Evolutionary conservation across 1,139 yeast genomes (phyloP), one percentile per base, ranked within the genome.

Genomic region (Kluyveromyces sp.): DNA sequence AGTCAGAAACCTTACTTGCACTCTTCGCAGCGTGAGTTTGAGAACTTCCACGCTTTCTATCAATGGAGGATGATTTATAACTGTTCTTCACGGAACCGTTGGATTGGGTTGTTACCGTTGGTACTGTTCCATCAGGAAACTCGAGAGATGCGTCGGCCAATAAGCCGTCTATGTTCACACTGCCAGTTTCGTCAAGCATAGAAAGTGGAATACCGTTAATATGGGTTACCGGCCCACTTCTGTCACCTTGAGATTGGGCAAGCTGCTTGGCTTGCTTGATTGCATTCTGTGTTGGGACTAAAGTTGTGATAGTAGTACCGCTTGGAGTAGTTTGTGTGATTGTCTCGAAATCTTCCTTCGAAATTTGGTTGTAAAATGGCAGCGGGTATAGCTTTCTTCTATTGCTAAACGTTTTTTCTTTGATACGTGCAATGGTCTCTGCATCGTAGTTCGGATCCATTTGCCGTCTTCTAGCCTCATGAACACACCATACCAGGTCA

Each of bases 401-500:
- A 8, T 34, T 42, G 13, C 32, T 22, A 46, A 54, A 57, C 50
- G 51, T 49, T 29, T 50, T 52, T 33, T 43, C 51, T 34, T 57
- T 55, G 18, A 57, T 60, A 22, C 55, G 64, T 40, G 56, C 58
- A 32, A 55, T 48, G 2, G 69, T 69, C 39, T 65, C 60, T 43
- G 62, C 64, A 42, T 75, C 75, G 43, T 70, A 77, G 22, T 46
- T 48, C 9, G 62, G 58, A 44, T 73, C 69, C 42, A 77, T 62
- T 15, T 81, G 78, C 47, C 95, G 69, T 59, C 96, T 72, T 61
- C 95, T 72, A 0, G 96, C 96, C 60, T 89, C 96, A 63, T 89
- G 96, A 40, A 89, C 85, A 60, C 95, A 85, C 92, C 95, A 88
- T 16, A 89, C 92, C 46, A 89, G 72, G 64, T 89, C 97, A 61